Evolutionary conservation across 2,329 filamentous ascomycete genomes (phyloP).

Genomic region (Fusarium concolor): DNA sequence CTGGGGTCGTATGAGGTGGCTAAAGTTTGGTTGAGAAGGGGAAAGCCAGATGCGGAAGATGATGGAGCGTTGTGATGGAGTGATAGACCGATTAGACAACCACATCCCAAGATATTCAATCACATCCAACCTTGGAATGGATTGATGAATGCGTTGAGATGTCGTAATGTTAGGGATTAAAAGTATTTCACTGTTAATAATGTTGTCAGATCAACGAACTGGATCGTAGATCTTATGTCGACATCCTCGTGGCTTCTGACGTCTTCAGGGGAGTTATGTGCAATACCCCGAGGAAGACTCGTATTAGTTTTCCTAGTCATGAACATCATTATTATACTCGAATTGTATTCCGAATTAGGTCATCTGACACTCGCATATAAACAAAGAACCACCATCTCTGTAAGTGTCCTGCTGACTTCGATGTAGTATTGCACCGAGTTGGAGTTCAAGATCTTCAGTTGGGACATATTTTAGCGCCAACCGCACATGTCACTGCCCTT

Average conservation of each 20-base stretch:
- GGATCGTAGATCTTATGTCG: slow-evolving; percentile 39
- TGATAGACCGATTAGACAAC: slow-evolving; percentile 12
- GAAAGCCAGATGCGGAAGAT: slow-evolving; percentile 57
- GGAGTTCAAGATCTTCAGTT: slow-evolving; percentile 2
- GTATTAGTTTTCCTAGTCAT: background rate
- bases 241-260: slow-evolving; percentile 46
- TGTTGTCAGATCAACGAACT: slow-evolving; percentile 18
- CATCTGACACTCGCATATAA: background rate
- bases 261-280: slow-evolving; percentile 25
- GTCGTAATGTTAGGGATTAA: background rate
- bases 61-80: slow-evolving; percentile 43
- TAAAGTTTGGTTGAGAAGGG: slow-evolving; percentile 68
- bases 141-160: slow-evolving; percentile 3
- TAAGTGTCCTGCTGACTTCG: slow-evolving; percentile 1
- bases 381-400: background rate
- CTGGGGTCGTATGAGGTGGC: slow-evolving; percentile 87
- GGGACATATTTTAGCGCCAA: slow-evolving; percentile 34
- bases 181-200: background rate
- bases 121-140: background rate
- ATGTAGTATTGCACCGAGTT: background rate
- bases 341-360: background rate
- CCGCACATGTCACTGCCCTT: slow-evolving; percentile 28
- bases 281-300: slow-evolving; percentile 6
- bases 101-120: background rate
- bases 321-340: background rate